Conservation (phyloP, 495 filamentous ascomycete species). For the Tuber borchii region DNA sequence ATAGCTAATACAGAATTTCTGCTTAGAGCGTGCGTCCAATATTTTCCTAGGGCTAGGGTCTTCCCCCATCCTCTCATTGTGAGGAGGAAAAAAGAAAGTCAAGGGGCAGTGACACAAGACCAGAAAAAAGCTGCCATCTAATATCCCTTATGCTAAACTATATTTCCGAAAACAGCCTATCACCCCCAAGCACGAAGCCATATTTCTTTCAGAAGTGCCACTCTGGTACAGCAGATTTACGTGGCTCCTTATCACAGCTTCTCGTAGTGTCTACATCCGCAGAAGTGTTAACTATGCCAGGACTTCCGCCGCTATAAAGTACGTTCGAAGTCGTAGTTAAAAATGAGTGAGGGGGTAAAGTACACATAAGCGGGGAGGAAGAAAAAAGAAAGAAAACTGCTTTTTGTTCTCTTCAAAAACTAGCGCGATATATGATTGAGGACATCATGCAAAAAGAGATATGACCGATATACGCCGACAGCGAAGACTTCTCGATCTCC, state of each 20-base stretch:
- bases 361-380: constrained; percentile 6
- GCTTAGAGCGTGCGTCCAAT: constrained; percentile 6
- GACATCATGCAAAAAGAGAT: constrained; percentile 8
- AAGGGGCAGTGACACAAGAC: background rate
- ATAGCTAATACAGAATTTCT: constrained; percentile 6
- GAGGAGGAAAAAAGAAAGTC: background rate
- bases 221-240: background rate
- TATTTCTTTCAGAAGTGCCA: background rate
- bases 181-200: background rate
- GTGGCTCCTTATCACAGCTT: background rate
- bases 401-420: background rate
- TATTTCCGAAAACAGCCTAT: background rate
- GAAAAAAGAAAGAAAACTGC: constrained; percentile 5
- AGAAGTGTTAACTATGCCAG: background rate
- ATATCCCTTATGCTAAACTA: background rate
- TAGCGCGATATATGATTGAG: background rate
- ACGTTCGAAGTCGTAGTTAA: constrained; percentile 8
- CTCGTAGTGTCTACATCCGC: background rate
- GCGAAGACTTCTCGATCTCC: constrained; percentile 25
- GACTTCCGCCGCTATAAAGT: background rate
- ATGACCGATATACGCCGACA: constrained; percentile 21
- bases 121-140: background rate
- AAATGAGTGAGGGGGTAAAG: constrained; percentile 7
- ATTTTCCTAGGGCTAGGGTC: constrained; percentile 29
- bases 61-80: background rate